phyloP scores from a whole-genome alignment of 2,329 filamentous ascomycete genomes.

The Phoma herbarum region DNA sequence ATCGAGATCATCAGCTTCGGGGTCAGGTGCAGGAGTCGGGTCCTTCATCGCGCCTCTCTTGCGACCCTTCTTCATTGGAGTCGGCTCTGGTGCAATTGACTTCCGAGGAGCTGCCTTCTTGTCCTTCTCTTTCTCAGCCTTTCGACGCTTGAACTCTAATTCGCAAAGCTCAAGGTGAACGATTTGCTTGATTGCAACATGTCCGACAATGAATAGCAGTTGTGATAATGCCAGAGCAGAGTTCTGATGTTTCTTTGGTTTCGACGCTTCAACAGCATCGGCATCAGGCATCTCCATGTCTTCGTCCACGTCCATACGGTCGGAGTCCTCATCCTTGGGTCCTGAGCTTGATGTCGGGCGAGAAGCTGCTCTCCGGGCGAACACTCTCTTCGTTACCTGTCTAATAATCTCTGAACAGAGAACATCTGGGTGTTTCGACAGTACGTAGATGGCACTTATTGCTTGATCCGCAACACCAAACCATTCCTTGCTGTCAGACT shows the following conservation, averaged over 20 bases:
- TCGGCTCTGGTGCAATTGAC: conserved; percentile 41
- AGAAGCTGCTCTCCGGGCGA: conserved; percentile 62
- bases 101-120: conserved; percentile 62
- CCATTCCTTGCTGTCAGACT: conserved; percentile 92
- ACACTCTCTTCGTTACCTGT: conserved; percentile 85
- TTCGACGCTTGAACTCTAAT: conserved; percentile 95
- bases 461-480: conserved; percentile 94
- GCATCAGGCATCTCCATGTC: conserved; percentile 35
- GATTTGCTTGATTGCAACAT: conserved; percentile 98
- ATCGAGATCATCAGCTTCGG: conserved; percentile 84
- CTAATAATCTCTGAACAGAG: conserved; percentile 91
- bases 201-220: conserved; percentile 91
- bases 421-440: conserved; percentile 93
- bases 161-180: conserved; percentile 98
- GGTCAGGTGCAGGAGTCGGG: conserved; percentile 62
- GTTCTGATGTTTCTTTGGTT: conserved; percentile 65
- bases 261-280: conserved; percentile 37
- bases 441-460: conserved; percentile 90
- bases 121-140: conserved; percentile 88
- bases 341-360: conserved; percentile 46
- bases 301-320: conserved; percentile 24
- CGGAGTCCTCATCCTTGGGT: conserved; percentile 40
- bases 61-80: conserved; percentile 52
- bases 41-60: conserved; percentile 52
- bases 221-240: conserved; percentile 83